phyloP scores from a whole-genome alignment of 208 protist genomes.

The Strigomonas culicis region DNA sequence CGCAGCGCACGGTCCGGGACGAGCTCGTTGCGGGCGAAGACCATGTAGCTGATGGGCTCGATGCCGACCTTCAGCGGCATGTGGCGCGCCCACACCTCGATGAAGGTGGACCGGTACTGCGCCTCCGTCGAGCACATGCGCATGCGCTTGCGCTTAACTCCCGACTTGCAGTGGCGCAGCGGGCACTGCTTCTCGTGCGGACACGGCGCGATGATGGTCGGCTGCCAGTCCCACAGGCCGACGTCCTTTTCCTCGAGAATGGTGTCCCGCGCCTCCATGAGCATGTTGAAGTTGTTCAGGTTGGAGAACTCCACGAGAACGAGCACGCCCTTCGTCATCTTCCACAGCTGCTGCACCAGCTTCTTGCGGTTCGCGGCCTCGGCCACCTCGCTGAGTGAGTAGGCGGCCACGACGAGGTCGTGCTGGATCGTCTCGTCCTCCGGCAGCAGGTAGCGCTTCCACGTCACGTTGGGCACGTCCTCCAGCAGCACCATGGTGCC shows the following conservation, averaged over 20 bases:
- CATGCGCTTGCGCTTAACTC: constrained; percentile 85
- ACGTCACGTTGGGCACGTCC: constrained; percentile 82
- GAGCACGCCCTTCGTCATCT: constrained; percentile 80
- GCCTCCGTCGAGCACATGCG: constrained; percentile 83
- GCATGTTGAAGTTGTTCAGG: constrained; percentile 79
- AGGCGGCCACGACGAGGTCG: constrained; percentile 81
- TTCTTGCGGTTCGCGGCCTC: constrained; percentile 45
- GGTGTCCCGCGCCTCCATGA: constrained; percentile 87
- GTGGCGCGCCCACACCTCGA: constrained; percentile 80
- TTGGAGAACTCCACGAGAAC: constrained; percentile 85
- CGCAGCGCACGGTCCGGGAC: constrained; percentile 75
- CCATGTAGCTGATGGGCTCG: constrained; percentile 81
- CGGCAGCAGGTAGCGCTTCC: constrained; percentile 83
- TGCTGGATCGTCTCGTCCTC: constrained; percentile 80
- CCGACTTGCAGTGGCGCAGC: constrained; percentile 75
- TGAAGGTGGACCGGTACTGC: constrained; percentile 82
- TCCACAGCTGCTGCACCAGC: constrained; percentile 84
- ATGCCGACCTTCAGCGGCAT: constrained; percentile 80
- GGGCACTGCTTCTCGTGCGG: constrained; percentile 81
- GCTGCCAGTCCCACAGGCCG: constrained; percentile 88
- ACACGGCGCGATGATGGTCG: constrained; percentile 83
- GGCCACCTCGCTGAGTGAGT: constrained; percentile 85
- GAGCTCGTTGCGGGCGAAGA: constrained; percentile 83
- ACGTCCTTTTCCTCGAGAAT: constrained; percentile 84
- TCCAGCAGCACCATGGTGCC: constrained; percentile 87